Evolutionary conservation across 2,329 filamentous ascomycete genomes (phyloP), one percentile per base, ranked within the genome.

Genomic region (Beauveria sp.): DNA sequence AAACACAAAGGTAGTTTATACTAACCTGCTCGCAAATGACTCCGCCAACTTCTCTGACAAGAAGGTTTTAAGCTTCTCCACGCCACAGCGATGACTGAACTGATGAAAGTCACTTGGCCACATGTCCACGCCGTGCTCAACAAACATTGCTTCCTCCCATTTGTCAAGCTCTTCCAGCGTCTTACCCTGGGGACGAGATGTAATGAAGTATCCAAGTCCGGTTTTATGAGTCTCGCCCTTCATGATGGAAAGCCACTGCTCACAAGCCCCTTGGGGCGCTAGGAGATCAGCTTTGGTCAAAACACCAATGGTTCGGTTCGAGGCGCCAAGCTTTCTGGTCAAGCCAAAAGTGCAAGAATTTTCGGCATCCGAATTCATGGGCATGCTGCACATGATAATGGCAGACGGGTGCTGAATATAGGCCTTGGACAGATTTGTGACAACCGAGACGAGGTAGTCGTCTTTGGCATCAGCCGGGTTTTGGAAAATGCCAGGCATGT

Each of bases 201-300:
- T 90, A 9, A 90, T 84, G 64, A 88, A 96, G 69, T 93, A 96
- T 0, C 89, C 89, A n/a, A 90, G 80, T 0, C 86, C 87, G 0
- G 93, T 82, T 0, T 71, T 69, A 63, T 90, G 90, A 2, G 83
- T 81, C 2, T 83, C 70, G 0, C 85, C 84, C 0, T 78, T 76
- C 5, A 96, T 78, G 61, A 92, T 87, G 0, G 81, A 75, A 0
- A 83, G 70, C 82, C 89, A 90, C 61, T 87, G 85, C 0, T 73
- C 66, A 31, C 75, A 69, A 0, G 78, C 75, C 1, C 83, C 76
- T 0, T 80, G 79, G 0, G 74, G 70, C 0, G 85, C 81, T 0
- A 92, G 74, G 0, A 89, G 81, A 64, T 96, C 93, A 0, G 92
- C 91, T 68, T 96, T 96, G 0, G 92, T 96, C 18, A 96, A 79